Evolutionary conservation across 257 asterid species (phyloP).

Genomic region (Forsythia viridissima): DNA sequence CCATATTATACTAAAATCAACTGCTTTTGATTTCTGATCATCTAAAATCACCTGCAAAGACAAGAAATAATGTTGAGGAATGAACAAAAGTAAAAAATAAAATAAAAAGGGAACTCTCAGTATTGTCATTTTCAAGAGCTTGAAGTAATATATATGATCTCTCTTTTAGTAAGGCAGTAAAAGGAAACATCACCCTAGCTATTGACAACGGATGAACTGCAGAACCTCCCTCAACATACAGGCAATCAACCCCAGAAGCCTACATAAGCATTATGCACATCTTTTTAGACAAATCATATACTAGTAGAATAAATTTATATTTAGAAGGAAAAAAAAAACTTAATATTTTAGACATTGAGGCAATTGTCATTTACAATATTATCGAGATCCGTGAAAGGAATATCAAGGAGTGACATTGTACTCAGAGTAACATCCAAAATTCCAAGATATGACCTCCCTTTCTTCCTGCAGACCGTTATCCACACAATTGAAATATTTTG

Average conservation of each 20-base stretch:
- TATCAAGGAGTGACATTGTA: constrained; percentile 53
- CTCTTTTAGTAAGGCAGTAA: neutral
- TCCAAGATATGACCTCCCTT: constrained; percentile 85
- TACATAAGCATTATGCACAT: constrained; percentile 37
- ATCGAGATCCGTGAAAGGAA: constrained; percentile 78
- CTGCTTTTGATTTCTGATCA: constrained; percentile 64
- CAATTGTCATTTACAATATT: constrained; percentile 53
- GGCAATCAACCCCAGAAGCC: constrained; percentile 58
- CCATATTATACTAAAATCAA: constrained; percentile 71
- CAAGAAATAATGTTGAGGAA: constrained; percentile 18
- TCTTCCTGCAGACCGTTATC: constrained; percentile 57
- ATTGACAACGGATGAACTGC: constrained; percentile 71
- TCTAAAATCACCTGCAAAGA: constrained; percentile 67
- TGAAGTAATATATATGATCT: constrained; percentile 14
- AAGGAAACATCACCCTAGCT: constrained; percentile 64
- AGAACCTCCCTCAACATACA: constrained; percentile 90
- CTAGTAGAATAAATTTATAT: neutral
- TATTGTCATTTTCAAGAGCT: constrained; percentile 14
- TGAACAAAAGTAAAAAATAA: neutral
- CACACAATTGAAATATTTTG: constrained; percentile 13
- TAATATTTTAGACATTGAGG: no score
- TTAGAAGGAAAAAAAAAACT: neutral
- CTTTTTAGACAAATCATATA: constrained; percentile 12
- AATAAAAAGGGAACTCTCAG: neutral
- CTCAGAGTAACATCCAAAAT: constrained; percentile 60